Conservation (phyloP, 768 basidiomycete species). For the Boletus rufocinnamomeus region DNA sequence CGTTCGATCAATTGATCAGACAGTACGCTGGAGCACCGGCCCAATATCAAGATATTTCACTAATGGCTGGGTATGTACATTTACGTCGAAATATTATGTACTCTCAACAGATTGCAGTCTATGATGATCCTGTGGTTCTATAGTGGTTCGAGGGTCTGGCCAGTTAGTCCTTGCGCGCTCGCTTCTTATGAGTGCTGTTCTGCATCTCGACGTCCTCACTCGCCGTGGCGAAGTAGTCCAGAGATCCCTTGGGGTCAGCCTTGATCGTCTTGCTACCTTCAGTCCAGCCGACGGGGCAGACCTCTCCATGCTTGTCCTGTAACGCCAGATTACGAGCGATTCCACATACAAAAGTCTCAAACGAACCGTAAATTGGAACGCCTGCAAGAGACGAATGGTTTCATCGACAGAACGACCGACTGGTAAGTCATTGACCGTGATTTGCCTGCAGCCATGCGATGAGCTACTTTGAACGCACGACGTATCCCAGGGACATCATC, state of each 20-base stretch:
- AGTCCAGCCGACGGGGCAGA: constrained; percentile 90
- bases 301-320: constrained; percentile 84
- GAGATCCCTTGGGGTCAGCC: constrained; percentile 66
- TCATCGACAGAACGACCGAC: constrained; percentile 96
- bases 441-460: constrained; percentile 52
- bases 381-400: constrained; percentile 86
- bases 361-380: constrained; percentile 87
- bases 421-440: constrained; percentile 89
- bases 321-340: neutral
- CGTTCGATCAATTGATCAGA: neutral
- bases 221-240: constrained; percentile 66
- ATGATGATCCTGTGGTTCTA: constrained; percentile 1
- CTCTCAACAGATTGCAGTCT: neutral
- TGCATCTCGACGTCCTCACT: constrained; percentile 32
- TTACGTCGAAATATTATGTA: constrained; percentile 3
- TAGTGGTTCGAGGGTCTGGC: neutral
- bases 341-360: neutral
- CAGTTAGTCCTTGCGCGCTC: constrained; percentile 52
- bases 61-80: neutral
- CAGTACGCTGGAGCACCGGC: neutral
- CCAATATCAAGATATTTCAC: neutral
- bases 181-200: constrained; percentile 55
- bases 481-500: neutral
- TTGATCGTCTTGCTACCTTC: constrained; percentile 84
- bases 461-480: neutral